phyloP scores from a whole-genome alignment of 352 stramenopile genomes.

The Globisporangium emineosum region DNA sequence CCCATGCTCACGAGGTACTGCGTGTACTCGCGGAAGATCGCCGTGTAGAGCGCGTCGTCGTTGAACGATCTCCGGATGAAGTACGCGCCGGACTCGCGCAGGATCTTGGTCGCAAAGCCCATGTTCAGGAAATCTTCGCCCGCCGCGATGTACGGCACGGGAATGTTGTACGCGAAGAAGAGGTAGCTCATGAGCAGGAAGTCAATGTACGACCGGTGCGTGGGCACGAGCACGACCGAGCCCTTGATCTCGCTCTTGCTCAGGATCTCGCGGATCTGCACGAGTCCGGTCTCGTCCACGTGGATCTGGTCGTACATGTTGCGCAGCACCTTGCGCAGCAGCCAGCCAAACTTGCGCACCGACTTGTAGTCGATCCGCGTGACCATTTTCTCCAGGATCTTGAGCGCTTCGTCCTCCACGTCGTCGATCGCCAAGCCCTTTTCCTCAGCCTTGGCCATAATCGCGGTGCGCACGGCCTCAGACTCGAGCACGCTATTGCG shows the following conservation, averaged over 20 bases:
- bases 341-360: conserved; percentile 74
- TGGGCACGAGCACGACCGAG: conserved; percentile 81
- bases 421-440: conserved; percentile 38
- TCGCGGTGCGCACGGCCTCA: conserved; percentile 48
- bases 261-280: conserved; percentile 63
- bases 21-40: conserved; percentile 80
- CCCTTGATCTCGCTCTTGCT: conserved; percentile 28
- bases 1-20: conserved; percentile 73
- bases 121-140: conserved; percentile 82
- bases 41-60: conserved; percentile 66
- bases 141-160: conserved; percentile 76
- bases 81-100: conserved; percentile 72
- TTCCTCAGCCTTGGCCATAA: conserved; percentile 31
- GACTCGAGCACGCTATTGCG: conserved; percentile 74
- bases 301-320: conserved; percentile 87
- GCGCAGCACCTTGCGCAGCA: conserved; percentile 79
- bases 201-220: conserved; percentile 82
- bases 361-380: conserved; percentile 73
- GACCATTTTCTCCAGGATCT: conserved; percentile 75
- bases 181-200: conserved; percentile 87
- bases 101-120: conserved; percentile 54
- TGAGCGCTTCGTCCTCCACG: conserved; percentile 49
- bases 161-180: conserved; percentile 88
- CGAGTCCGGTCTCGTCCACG: conserved; percentile 76
- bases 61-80: conserved; percentile 81